These are phyloP conservation scores for Mortierella sp. DNA, from an alignment of 371 early-diverging fungal genomes.

Conservation along the genomic window DNA sequence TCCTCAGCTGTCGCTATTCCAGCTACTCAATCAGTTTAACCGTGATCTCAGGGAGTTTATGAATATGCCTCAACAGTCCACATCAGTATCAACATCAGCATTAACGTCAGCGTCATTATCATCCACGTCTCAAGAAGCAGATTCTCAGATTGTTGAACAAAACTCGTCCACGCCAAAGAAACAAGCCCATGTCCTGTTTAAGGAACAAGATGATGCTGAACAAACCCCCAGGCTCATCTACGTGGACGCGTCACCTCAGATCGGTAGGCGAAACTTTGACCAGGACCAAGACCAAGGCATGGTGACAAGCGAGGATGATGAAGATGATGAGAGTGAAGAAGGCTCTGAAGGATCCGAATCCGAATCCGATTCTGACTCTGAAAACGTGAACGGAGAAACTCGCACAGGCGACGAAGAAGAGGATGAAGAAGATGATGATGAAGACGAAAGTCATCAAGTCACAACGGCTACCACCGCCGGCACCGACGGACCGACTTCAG, in stretches of 20 bases:
- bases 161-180: not conserved
- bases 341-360: constrained; percentile 20
- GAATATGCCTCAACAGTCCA: constrained; percentile 27
- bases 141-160: not conserved
- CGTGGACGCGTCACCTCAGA: constrained; percentile 5
- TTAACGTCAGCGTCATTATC: not conserved
- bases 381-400: too few species aligned
- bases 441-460: not conserved
- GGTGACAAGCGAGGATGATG: constrained; percentile 31
- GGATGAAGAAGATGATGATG: constrained; percentile 14
- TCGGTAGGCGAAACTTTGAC: constrained; percentile 14
- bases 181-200: not conserved
- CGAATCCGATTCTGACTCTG: not conserved
- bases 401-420: constrained; percentile 38
- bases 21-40: constrained; percentile 76
- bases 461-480: too few species aligned
- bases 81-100: not conserved
- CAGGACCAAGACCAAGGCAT: constrained; percentile 16
- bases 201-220: not conserved
- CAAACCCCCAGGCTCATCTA: constrained; percentile 12
- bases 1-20: constrained; percentile 59
- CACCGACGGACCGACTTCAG: constrained; percentile 2
- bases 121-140: not conserved
- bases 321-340: constrained; percentile 14
- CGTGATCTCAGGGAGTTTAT: constrained; percentile 63